Evolutionary conservation across 768 basidiomycete species (phyloP).

Genomic region (Nidula microcarpa): DNA sequence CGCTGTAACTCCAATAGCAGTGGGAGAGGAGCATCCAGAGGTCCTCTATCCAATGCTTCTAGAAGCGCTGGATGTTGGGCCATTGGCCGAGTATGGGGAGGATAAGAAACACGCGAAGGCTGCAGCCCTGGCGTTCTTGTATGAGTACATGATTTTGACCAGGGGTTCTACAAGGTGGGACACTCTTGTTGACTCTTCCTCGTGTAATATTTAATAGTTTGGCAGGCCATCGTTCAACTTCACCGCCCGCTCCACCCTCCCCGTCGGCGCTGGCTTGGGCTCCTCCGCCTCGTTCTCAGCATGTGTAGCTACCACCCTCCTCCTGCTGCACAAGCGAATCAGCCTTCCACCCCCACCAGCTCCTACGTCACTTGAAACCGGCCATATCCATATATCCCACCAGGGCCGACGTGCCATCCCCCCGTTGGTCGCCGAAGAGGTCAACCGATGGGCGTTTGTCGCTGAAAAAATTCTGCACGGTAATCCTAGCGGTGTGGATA

Average conservation of each 20-base stretch:
- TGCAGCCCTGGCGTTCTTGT: slow-evolving; percentile 75
- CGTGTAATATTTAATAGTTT: background rate
- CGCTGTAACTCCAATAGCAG: slow-evolving; percentile 49
- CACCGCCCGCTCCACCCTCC: slow-evolving; percentile 81
- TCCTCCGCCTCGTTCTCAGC: slow-evolving; percentile 96
- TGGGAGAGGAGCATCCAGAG: slow-evolving; percentile 55
- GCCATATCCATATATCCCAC: slow-evolving; percentile 62
- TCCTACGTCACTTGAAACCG: slow-evolving; percentile 38
- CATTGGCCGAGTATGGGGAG: slow-evolving; percentile 31
- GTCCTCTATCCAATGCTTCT: slow-evolving; percentile 72
- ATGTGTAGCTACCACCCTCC: slow-evolving; percentile 76
- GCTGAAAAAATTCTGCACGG: slow-evolving; percentile 96
- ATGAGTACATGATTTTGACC: slow-evolving; percentile 84
- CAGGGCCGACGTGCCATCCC: slow-evolving; percentile 65
- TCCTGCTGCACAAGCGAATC: slow-evolving; percentile 74
- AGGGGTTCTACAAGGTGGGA: slow-evolving; percentile 51
- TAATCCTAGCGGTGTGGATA: slow-evolving; percentile 96
- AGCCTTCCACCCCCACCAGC: slow-evolving; percentile 47
- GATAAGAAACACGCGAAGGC: slow-evolving; percentile 33
- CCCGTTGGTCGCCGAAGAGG: slow-evolving; percentile 62
- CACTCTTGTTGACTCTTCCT: slow-evolving; percentile 5
- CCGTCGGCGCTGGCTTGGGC: slow-evolving; percentile 93
- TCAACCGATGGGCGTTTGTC: slow-evolving; percentile 93
- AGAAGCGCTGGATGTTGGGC: slow-evolving; percentile 57
- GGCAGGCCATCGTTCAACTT: slow-evolving; percentile 76